Evolutionary conservation across 1,284 basidiomycete genomes (phyloP).

Genomic region (Melampsora americana): DNA sequence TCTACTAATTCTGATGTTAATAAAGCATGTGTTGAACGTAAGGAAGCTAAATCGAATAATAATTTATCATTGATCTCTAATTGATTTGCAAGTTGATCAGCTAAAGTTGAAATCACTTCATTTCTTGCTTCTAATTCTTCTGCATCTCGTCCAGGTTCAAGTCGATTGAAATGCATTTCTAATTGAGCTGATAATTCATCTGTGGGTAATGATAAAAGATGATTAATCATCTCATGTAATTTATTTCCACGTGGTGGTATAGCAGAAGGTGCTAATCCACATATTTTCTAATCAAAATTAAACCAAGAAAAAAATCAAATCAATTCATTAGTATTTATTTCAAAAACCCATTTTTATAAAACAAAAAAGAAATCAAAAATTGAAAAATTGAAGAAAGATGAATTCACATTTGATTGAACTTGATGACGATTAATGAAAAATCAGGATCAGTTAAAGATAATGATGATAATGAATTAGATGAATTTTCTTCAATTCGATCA

Average conservation of each 20-base stretch:
- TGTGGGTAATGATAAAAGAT: slow-evolving; percentile 15
- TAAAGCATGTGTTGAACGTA: slow-evolving; percentile 33
- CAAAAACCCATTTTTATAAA: not conserved
- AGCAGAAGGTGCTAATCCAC: not conserved
- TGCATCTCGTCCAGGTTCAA: slow-evolving; percentile 18
- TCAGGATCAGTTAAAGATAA: not conserved
- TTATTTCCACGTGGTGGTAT: slow-evolving; percentile 1
- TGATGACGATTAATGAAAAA: not conserved
- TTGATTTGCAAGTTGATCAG: slow-evolving; percentile 29
- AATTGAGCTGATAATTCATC: slow-evolving; percentile 16
- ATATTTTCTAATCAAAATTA: not conserved
- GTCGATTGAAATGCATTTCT: slow-evolving; percentile 25
- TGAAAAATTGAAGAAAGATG: not conserved
- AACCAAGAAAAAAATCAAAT: not conserved
- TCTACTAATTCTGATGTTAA: slow-evolving; percentile 18
- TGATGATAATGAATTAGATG: too few species aligned
- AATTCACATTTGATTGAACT: not conserved
- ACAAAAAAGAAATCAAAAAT: not conserved
- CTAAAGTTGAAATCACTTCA: slow-evolving; percentile 36
- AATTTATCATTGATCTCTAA: slow-evolving; percentile 40
- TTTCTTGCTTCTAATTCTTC: slow-evolving; percentile 40
- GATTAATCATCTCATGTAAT: not conserved
- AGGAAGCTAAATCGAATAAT: slow-evolving; percentile 27
- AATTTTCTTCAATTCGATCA: too few species aligned
- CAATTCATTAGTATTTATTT: not conserved